Conservation (phyloP, 305 asterid genomes). For the Ajuga reptans region DNA sequence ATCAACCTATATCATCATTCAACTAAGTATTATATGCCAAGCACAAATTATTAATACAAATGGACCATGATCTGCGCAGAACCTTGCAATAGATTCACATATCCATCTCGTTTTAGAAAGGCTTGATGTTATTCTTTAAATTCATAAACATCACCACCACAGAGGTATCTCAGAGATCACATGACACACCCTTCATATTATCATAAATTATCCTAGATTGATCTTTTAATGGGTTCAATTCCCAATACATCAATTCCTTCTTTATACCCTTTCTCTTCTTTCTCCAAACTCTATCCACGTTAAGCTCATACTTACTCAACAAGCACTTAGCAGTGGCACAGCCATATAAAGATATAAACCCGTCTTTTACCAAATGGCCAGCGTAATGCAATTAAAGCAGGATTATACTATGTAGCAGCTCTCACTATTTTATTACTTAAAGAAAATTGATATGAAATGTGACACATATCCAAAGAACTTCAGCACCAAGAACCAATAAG, state of each 20-base stretch:
- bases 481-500: constrained; percentile 2
- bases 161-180: neutral
- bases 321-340: neutral
- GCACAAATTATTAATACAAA: neutral
- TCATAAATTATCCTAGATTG: neutral
- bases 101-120: neutral
- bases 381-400: neutral
- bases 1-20: neutral
- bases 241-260: neutral
- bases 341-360: neutral
- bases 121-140: neutral
- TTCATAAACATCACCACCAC: neutral
- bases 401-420: neutral
- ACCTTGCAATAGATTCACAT: neutral
- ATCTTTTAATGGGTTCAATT: neutral
- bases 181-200: neutral
- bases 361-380: constrained; percentile 1
- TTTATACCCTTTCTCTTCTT: neutral
- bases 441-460: neutral
- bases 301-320: neutral
- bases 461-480: neutral
- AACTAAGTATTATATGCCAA: neutral
- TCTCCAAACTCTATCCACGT: neutral
- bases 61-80: neutral
- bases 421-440: neutral